Evolutionary conservation across 2,329 filamentous ascomycete species (phyloP), one percentile per base, ranked within the genome.

Genomic region (Colletotrichum viniferum): DNA sequence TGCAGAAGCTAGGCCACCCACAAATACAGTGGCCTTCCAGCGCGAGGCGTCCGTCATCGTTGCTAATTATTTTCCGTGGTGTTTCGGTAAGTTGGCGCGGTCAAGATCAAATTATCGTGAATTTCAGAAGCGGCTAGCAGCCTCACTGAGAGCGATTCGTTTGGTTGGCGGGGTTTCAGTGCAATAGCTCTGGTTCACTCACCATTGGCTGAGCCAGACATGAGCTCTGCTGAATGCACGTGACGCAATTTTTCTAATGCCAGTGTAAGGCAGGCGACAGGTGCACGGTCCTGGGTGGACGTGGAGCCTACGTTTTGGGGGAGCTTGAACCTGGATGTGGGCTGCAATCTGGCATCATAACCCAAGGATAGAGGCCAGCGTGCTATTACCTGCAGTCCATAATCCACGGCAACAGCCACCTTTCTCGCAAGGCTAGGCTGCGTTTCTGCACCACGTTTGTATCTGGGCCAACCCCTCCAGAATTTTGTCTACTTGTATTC

Each of bases 1-100:
- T 67, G 92, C 89, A 77, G 93, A 92, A 79, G 97, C 93, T 66
- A 99, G 91, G 36, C 96, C 96, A 77, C 96, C 96, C 67, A 99
- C 95, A 83, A 97, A 97, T 77, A 99, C 90, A 13, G 97, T 99
- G 61, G 95, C 92, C 86, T 98, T 98, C 86, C 96, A 93, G 77
- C 96, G 93, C 66, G 94, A 88, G 69, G 93, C 88, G 84, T 98
- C 96, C 36, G 95, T 93, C 95, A 98, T 98, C 14, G 10, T 36
- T 87, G 52, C 16, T 43, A 34, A 9, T 4, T 64, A 21, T 48
- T 2, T 6, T 24, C 26, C 26, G 48, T 30, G 38, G 43, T 61
- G 10, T 18, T 24, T n/a, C 16, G 36, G 12, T 18, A 61, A 61
- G 67, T 32, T 32, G 55, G 55, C 12, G 56, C 52, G 52, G 9